These are phyloP conservation scores for Tephrocybe sp. DNA, from an alignment of 768 basidiomycete genomes.

Conservation along the genomic window DNA sequence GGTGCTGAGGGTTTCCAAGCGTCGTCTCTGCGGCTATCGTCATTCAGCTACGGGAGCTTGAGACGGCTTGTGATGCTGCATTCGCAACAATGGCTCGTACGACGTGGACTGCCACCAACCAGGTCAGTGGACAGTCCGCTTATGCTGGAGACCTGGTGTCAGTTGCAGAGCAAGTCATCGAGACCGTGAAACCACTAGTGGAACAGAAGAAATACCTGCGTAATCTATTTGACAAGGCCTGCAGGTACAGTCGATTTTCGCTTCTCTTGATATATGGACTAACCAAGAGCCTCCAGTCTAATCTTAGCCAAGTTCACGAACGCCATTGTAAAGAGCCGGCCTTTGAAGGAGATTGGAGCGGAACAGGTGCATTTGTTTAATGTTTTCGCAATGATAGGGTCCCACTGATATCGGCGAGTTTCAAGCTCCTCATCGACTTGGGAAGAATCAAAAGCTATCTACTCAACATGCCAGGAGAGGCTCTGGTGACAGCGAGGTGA, in stretches of 20 bases:
- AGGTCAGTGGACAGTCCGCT: constrained; percentile 84
- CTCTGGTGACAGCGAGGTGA: constrained; percentile 54
- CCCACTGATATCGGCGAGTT: constrained; percentile 10
- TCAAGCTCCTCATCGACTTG: constrained; percentile 84
- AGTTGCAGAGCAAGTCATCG: constrained; percentile 74
- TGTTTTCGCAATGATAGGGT: neutral
- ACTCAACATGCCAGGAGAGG: constrained; percentile 79
- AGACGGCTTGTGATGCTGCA: constrained; percentile 76
- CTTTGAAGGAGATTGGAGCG: constrained; percentile 89
- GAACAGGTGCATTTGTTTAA: constrained; percentile 69
- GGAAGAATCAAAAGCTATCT: constrained; percentile 84
- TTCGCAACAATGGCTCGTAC: constrained; percentile 76
- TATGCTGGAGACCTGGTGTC: constrained; percentile 79
- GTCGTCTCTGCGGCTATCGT: constrained; percentile 84
- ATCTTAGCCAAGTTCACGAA: constrained; percentile 88
- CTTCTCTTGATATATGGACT: neutral
- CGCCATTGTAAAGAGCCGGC: constrained; percentile 85
- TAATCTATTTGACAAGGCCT: constrained; percentile 92
- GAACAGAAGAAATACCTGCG: constrained; percentile 95
- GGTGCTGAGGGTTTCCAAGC: constrained; percentile 35
- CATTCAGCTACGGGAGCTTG: constrained; percentile 81
- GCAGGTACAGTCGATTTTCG: constrained; percentile 56
- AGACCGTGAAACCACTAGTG: constrained; percentile 73
- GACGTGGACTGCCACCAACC: constrained; percentile 75
- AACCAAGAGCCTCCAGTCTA: constrained; percentile 52